Base-by-base conservation (phyloP, 2,329 filamentous ascomycete genomes). In the Nigrospora sphaerica region DNA sequence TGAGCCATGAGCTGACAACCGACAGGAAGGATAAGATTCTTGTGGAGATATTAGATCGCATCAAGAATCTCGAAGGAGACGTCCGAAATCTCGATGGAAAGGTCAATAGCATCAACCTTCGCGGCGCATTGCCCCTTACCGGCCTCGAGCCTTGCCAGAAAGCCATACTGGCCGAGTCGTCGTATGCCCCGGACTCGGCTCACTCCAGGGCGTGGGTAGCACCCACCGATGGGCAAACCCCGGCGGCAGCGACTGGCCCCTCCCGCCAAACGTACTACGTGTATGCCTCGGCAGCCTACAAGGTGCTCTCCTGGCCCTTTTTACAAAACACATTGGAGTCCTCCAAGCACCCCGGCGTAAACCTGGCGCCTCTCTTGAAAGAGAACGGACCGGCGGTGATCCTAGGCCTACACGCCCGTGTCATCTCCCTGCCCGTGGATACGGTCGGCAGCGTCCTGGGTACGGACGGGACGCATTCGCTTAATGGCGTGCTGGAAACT, bases 1-100 rank as follows among this genome's bases (percentile, higher is more conserved):
- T 18, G 23, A 19, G 16, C 44, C 45, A 34, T 52, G 47, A 52
- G 48, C 53, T 62, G 46, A 62, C 54, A 48, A 46, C 39, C 32
- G 54, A 32, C 55, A 81, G 78, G 58, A 83, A 83, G 62, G 79
- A 83, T 58, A 81, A 78, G 61, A 82, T 78, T 3, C 66, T 82
- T 53, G 70, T 78, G 37, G 76, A 83, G 55, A 81, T 83, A 45
- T 65, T 82, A 31, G 76, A 81, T 42, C 69, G 73, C 12, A 64
- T 82, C 44, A 76, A 73, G 51, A 68, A 63, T 54, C 80, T 83
- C 38, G 66, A 82, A 31, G 75, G 80, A 42, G 69, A 72, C 12
- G 64, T 82, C 44, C 76, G 73, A 51, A 68, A 62, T 54, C 80
- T 83, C 38, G 66, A 82, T 57, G 67, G 59, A 45, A 81, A 81